A percentile compares a stretch with the other conserved stretches of the same genome.
These are phyloP conservation scores for Colletotrichum sp. DNA, from an alignment of 2,329 filamentous ascomycete species.

Conservation along the genomic window DNA sequence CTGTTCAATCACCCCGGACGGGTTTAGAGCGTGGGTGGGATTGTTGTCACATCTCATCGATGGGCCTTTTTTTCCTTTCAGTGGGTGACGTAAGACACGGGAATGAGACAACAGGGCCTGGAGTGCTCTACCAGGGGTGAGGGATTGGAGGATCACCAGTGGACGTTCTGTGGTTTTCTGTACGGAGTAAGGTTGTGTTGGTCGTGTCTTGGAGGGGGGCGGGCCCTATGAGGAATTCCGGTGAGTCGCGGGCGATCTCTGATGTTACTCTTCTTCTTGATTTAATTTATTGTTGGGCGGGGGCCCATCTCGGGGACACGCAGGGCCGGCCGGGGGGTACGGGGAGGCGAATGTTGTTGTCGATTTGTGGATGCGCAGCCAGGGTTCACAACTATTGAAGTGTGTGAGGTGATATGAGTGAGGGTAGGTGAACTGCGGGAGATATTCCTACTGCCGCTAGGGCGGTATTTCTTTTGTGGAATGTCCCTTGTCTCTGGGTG, in stretches of 20 bases:
- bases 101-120: not conserved
- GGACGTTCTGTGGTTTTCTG: not conserved
- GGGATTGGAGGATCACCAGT: not conserved
- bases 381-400: slow-evolving; percentile 18
- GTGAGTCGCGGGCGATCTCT: not conserved
- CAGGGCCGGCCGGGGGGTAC: not conserved
- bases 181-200: not conserved
- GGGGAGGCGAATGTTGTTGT: not conserved
- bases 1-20: not conserved
- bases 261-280: not conserved
- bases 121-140: not conserved
- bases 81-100: slow-evolving; percentile 2
- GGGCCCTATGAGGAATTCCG: not conserved
- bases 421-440: not conserved
- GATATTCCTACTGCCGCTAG: not conserved
- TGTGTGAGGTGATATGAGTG: not conserved
- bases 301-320: not conserved
- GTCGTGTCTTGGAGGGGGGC: not conserved
- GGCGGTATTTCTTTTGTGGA: not conserved
- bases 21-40: not conserved
- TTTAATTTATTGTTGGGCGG: not conserved
- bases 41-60: not conserved
- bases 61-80: not conserved
- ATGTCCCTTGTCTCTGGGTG: not conserved
- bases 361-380: not conserved